phyloP scores from a whole-genome alignment of 768 basidiomycete genomes.

The Podaxis pistillaris region DNA sequence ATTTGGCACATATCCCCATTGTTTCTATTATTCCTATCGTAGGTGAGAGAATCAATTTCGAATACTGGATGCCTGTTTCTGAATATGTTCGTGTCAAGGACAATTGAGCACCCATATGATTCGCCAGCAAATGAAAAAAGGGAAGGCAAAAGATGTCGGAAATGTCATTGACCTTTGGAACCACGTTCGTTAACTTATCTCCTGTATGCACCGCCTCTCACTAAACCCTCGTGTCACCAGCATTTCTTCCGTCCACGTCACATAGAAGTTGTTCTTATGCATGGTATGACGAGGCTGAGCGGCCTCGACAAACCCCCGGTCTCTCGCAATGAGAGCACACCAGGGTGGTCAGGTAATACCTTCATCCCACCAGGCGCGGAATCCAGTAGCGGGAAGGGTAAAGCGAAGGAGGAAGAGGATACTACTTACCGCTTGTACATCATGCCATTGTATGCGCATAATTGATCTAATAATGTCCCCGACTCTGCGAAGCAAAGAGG shows the following conservation, averaged over 20 bases:
- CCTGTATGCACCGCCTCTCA: background rate
- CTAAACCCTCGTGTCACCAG: conserved; percentile 27
- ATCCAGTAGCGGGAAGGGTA: conserved; percentile 1
- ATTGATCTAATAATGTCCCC: background rate
- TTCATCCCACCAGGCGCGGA: conserved; percentile 24
- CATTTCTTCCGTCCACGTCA: conserved; percentile 47
- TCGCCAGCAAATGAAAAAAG: conserved; percentile 25
- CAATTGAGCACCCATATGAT: conserved; percentile 26
- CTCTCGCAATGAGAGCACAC: conserved; percentile 16
- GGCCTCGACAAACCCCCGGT: conserved; percentile 20
- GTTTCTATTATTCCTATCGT: conserved; percentile 7
- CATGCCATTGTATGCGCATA: conserved; percentile 8
- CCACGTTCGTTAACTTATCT: conserved; percentile 24
- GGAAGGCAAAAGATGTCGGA: conserved; percentile 36
- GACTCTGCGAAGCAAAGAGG: no score
- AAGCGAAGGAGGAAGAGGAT: conserved; percentile 9
- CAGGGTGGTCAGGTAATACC: conserved; percentile 32
- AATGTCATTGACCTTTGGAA: conserved; percentile 51
- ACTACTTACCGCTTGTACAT: conserved; percentile 16
- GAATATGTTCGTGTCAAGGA: conserved; percentile 13
- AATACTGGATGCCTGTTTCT: background rate
- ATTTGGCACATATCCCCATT: background rate
- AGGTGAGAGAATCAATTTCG: background rate
- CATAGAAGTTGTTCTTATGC: conserved; percentile 41
- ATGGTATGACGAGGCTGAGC: conserved; percentile 23